These are phyloP conservation scores for Monosporozyma servazzii DNA, from an alignment of 805 yeast genomes.

Conservation along the genomic window DNA sequence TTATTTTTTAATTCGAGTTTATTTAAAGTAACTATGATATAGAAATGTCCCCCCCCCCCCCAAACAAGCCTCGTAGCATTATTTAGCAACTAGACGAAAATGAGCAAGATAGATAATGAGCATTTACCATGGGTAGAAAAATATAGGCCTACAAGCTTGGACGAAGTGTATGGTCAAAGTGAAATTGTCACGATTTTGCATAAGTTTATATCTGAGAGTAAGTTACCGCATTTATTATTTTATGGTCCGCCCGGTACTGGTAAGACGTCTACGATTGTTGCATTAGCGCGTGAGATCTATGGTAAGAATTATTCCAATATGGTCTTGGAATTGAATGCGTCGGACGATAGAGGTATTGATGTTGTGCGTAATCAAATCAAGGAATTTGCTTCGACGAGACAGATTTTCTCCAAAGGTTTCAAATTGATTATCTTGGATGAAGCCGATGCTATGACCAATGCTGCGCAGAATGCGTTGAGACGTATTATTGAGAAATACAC, in stretches of 20 bases:
- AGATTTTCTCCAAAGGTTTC: constrained; percentile 78
- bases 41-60: neutral
- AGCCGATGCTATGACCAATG: constrained; percentile 90
- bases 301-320: constrained; percentile 76
- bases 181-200: constrained; percentile 80
- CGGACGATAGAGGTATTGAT: constrained; percentile 95
- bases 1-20: no score
- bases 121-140: constrained; percentile 90
- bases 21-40: no score
- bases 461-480: constrained; percentile 76
- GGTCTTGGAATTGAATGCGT: constrained; percentile 92
- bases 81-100: neutral
- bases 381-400: constrained; percentile 92
- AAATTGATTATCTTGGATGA: constrained; percentile 89
- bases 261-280: constrained; percentile 80
- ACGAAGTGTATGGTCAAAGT: constrained; percentile 86
- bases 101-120: constrained; percentile 23
- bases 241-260: constrained; percentile 97
- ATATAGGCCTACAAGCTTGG: constrained; percentile 76
- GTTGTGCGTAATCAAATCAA: constrained; percentile 97
- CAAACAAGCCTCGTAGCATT: no score
- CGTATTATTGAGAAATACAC: constrained; percentile 83
- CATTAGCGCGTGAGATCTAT: constrained; percentile 77
- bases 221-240: constrained; percentile 83
- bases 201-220: constrained; percentile 72